Evolutionary conservation across 495 filamentous ascomycete genomes (phyloP), one percentile per base, ranked within the genome.

Genomic region (Bacidia gigantensis): DNA sequence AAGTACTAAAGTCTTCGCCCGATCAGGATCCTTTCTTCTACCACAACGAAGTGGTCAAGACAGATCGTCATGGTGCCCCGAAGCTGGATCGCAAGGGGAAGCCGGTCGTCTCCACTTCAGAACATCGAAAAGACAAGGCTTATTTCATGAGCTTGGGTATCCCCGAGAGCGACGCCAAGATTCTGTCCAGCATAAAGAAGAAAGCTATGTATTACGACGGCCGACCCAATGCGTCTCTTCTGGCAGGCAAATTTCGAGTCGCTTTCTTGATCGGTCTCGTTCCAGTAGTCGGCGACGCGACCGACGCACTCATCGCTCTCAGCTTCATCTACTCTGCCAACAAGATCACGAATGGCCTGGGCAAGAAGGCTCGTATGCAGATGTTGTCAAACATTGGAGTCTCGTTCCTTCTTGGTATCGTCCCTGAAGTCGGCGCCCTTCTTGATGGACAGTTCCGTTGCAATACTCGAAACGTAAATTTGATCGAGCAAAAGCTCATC

Each of bases 361-460:
- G 94, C 24, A 82, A 80, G 3, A 43, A 60, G 17, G 51, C 54
- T 0, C 60, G 89, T 29, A 69, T 65, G 39, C 67, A 69, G 59
- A 95, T 97, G 90, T 51, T 85, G 49, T 64, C 85, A 52, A 86
- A 93, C 64, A 74, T 96, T 42, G 45, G 79, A 2, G 47, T 89
- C 24, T 92, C 96, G 64, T 86, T 93, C 56, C 58, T 78, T 49
- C 72, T 95, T 40, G 92, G 92, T 12, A 69, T 98, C 7, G 69
- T 95, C 18, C 92, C 92, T 0, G 77, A 96, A 56, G 49, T 95
- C 3, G 92, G 92, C 18, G 92, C 96, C 59, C 22, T 97, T 22
- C 76, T 76, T 32, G 92, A 97, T 62, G 78, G 77, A 5, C 59
- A 74, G 1, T 79, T 73, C 60, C 76, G 77, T 51, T 68, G 80